A percentile compares a stretch with the other conserved stretches of the same genome.
Evolutionary conservation across 768 basidiomycete species (phyloP).

Genomic region (Mycena indigotica): DNA sequence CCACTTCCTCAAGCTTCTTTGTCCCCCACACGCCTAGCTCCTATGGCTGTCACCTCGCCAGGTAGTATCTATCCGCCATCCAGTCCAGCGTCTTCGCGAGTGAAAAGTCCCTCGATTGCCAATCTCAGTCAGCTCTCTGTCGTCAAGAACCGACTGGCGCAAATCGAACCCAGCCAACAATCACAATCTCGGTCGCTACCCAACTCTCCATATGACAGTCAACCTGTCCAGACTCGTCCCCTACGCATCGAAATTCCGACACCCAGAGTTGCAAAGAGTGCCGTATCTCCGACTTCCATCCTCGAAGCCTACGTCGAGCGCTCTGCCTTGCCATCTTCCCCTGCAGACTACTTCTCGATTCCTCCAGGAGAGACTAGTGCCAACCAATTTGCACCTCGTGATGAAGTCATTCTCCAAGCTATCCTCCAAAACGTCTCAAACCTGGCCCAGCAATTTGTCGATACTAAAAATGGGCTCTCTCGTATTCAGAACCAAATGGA

Average conservation of each 20-base stretch:
- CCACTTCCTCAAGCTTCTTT: conserved; percentile 32
- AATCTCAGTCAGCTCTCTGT: conserved; percentile 64
- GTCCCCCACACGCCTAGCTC: conserved; percentile 16
- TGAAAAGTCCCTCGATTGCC: conserved; percentile 60
- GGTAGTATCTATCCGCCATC: conserved; percentile 30
- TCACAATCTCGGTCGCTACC: conserved; percentile 13
- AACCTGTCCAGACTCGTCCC: conserved; percentile 1
- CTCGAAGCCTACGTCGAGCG: conserved; percentile 27
- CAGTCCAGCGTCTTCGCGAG: conserved; percentile 27
- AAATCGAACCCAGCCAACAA: conserved; percentile 48
- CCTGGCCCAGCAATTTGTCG: conserved; percentile 32
- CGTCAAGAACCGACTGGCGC: conserved; percentile 65
- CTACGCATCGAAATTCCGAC: conserved; percentile 9
- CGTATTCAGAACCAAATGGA: conserved; percentile 33
- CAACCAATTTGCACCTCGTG: conserved; percentile 11
- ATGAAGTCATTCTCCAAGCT: conserved; percentile 27
- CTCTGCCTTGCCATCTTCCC: background rate
- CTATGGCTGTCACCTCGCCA: conserved; percentile 24
- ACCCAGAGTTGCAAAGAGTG: background rate
- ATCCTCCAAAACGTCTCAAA: conserved; percentile 36
- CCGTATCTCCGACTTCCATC: conserved; percentile 27
- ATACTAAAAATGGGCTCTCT: conserved; percentile 29
- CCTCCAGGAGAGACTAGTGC: too few species aligned
- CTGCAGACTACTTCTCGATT: too few species aligned
- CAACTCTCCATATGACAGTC: conserved; percentile 12